These are phyloP conservation scores for Pichia sp. DNA, from an alignment of 1,139 yeast species.

Conservation along the genomic window DNA sequence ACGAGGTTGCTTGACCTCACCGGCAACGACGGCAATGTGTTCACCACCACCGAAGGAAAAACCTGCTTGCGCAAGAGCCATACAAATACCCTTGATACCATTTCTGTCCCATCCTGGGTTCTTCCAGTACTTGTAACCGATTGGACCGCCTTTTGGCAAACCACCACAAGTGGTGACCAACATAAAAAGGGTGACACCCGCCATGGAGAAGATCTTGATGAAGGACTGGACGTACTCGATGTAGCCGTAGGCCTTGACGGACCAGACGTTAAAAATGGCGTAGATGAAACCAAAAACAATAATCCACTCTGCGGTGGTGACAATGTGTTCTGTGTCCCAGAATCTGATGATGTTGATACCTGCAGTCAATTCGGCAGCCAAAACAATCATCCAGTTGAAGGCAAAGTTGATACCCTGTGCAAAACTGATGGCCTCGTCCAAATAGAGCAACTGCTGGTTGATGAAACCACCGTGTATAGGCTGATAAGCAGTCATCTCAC, in stretches of 20 bases:
- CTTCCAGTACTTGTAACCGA: conserved; percentile 74
- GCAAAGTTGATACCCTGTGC: conserved; percentile 78
- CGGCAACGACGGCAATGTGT: conserved; percentile 51
- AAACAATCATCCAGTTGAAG: conserved; percentile 78
- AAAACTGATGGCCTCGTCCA: conserved; percentile 65
- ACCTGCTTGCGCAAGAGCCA: conserved; percentile 26
- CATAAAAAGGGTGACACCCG: conserved; percentile 67
- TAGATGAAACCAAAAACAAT: conserved; percentile 56
- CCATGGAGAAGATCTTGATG: conserved; percentile 63
- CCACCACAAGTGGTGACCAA: conserved; percentile 69
- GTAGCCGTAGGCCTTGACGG: conserved; percentile 59
- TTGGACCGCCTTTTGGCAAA: conserved; percentile 46
- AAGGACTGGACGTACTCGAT: conserved; percentile 62
- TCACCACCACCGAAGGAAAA: conserved; percentile 53
- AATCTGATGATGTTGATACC: conserved; percentile 66
- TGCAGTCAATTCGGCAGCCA: conserved; percentile 74
- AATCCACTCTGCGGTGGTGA: conserved; percentile 69
- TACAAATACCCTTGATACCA: conserved; percentile 22
- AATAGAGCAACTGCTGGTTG: conserved; percentile 52
- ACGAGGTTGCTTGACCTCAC: conserved; percentile 52
- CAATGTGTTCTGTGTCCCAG: conserved; percentile 53
- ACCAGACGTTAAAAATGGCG: conserved; percentile 47
- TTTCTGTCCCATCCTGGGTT: conserved; percentile 44
- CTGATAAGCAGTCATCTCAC: conserved; percentile 70
- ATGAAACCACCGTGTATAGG: conserved; percentile 65